These are phyloP conservation scores for Rosa multiflora DNA, from an alignment of 306 rosid genomes.

Conservation along the genomic window DNA sequence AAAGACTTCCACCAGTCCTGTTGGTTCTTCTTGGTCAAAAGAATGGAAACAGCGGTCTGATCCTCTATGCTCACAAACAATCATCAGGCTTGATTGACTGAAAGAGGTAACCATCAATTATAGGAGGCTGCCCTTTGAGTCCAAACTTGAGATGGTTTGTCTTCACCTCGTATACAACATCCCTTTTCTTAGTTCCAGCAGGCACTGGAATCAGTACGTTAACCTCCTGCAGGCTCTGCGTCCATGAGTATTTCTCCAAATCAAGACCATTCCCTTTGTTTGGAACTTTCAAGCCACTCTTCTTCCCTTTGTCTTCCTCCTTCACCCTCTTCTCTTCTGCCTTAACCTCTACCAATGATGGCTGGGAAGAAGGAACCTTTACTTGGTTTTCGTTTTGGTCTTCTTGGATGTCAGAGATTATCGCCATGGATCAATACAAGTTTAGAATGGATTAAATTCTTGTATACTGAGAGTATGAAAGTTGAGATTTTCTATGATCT, in stretches of 20 bases:
- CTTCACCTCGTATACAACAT: constrained; percentile 28
- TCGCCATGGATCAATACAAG: no score
- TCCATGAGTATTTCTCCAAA: constrained; percentile 67
- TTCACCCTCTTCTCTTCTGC: background rate
- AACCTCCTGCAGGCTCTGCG: constrained; percentile 62
- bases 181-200: constrained; percentile 43
- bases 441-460: no score
- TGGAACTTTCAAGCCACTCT: constrained; percentile 37
- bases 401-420: no score
- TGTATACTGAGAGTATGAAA: no score
- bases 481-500: no score
- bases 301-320: background rate
- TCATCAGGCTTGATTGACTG: constrained; percentile 57
- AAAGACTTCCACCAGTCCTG: no score
- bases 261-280: constrained; percentile 51
- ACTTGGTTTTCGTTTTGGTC: no score
- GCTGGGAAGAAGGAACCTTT: no score
- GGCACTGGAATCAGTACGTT: constrained; percentile 48
- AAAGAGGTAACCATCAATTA: constrained; percentile 59
- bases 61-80: no score
- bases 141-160: constrained; percentile 47
- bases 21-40: no score
- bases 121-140: constrained; percentile 67
- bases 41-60: no score
- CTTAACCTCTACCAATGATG: background rate